Base-by-base conservation (phyloP, 2,329 filamentous ascomycete species). In the Cytospora schulzeri region DNA sequence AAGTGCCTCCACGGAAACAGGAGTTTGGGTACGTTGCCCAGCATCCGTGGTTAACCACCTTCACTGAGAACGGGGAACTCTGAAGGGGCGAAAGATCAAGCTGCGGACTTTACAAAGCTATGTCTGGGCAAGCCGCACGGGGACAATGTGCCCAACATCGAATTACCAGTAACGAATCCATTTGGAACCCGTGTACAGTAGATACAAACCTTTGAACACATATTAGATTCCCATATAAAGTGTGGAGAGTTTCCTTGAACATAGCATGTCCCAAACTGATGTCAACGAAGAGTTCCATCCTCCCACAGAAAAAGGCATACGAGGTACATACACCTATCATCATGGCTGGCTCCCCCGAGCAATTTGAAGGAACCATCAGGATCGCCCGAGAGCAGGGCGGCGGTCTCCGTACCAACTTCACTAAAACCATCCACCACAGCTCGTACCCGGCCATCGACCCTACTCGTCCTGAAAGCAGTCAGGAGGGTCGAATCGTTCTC, bases 401-500 rank as follows among this genome's bases (percentile, higher is more conserved):
- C 17, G 51, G 51, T 33, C n/a, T 62, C 28, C 6, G 4, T 26
- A 64, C 62, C 19, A 56, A 61, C 26, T 52, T 64, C 57, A 64
- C 62, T 1, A 61, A 56, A 17, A 55, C n/a, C 5, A 9, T 50
- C 38, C 57, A 64, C 35, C 56, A 38, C 5, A 56, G 48, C n/a
- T n/a, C 57, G 0, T 64, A 64, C 22, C 57, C 62, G 15, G 41
- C 62, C 8, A 60, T 64, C 9, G 55, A 60, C 17, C 62, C 62
- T 2, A 15, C 33, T 12, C 62, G 48, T 11, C 62, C 57, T 35
- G 55, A 60, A 26, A 57, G 61, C 29, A 60, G 55, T 24, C 62
- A 64, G 29, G 50, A 45, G 15, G 57, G 64, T 28, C 65, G 60
- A 26, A 64, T 59, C 28, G 60, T 66, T 22, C 64, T 67, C 12